phyloP scores from a whole-genome alignment of 164 flowering plant genomes.

The Houttuynia cordata region DNA sequence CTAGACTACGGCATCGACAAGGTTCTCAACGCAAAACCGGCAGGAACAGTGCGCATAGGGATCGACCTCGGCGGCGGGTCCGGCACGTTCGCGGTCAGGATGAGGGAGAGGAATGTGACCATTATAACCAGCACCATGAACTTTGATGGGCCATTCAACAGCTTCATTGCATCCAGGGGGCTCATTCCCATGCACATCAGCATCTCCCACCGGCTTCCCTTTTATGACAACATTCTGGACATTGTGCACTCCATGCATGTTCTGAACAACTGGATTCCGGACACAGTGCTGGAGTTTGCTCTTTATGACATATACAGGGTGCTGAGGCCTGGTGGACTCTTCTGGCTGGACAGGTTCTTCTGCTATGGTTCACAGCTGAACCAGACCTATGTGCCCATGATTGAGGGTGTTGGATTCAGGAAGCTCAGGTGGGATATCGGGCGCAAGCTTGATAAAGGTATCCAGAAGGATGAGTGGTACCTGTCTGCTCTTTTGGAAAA shows the following conservation, averaged over 20 bases:
- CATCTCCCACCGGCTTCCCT: slow-evolving; percentile 32
- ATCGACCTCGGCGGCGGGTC: slow-evolving; percentile 33
- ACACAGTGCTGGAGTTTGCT: slow-evolving; percentile 21
- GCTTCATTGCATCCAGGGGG: slow-evolving; percentile 35
- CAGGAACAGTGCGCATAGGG: slow-evolving; percentile 26
- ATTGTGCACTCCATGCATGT: slow-evolving; percentile 32
- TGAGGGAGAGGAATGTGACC: slow-evolving; percentile 40
- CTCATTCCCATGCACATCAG: slow-evolving; percentile 27
- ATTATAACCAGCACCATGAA: slow-evolving; percentile 29
- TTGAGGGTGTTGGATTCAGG: slow-evolving; percentile 23
- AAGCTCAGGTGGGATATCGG: slow-evolving; percentile 32
- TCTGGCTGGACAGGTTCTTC: slow-evolving; percentile 49
- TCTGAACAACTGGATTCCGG: slow-evolving; percentile 33
- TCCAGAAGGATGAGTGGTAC: slow-evolving; percentile 24
- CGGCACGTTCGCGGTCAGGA: slow-evolving; percentile 42
- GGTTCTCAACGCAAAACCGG: slow-evolving; percentile 16
- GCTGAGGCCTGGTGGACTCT: slow-evolving; percentile 40
- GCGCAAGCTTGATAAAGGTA: slow-evolving; percentile 23
- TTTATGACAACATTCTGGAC: slow-evolving; percentile 37
- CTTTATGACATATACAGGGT: slow-evolving; percentile 35
- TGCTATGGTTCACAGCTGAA: slow-evolving; percentile 26
- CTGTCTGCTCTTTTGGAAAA: slow-evolving; percentile 40
- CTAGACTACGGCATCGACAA: slow-evolving; percentile 23
- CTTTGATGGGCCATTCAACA: slow-evolving; percentile 31
- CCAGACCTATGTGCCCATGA: slow-evolving; percentile 19